phyloP scores from a whole-genome alignment of 495 filamentous ascomycete species.

The Neurospora tetrasperma region DNA sequence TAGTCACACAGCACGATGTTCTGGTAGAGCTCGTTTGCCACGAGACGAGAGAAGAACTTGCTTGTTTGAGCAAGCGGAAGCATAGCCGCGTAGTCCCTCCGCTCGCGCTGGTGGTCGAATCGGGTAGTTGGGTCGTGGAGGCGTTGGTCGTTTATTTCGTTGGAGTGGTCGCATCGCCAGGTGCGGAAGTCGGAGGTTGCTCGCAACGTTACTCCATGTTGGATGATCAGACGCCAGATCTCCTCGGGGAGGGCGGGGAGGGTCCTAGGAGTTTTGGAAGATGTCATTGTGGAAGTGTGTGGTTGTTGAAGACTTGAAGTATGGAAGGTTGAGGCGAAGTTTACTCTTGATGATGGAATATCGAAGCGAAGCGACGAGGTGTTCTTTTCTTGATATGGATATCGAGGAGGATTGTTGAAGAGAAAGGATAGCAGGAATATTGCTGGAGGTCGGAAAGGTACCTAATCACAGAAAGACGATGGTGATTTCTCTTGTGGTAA shows the following conservation, averaged over 20 bases:
- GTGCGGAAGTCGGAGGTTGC: background rate
- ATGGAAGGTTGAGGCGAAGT: background rate
- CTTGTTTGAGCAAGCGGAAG: background rate
- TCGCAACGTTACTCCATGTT: background rate
- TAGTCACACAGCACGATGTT: background rate
- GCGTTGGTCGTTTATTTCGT: background rate
- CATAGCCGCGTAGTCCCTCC: background rate
- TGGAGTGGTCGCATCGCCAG: background rate
- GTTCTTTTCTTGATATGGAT: too few relatives aligned
- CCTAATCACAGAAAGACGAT: background rate
- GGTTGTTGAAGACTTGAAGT: background rate
- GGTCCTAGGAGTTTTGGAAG: background rate
- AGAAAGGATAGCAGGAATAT: background rate
- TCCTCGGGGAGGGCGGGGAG: background rate
- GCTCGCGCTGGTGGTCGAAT: background rate
- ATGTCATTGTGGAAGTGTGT: background rate
- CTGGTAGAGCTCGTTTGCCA: background rate
- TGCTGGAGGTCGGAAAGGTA: background rate
- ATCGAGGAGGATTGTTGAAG: fast-evolving
- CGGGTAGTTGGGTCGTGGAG: background rate
- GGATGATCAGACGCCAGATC: background rate
- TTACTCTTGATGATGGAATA: background rate
- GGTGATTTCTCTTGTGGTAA: background rate
- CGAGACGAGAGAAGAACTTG: background rate
- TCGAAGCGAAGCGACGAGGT: background rate